phyloP scores from a whole-genome alignment of 306 rosid species.

The Mimosa bimucronata region DNA sequence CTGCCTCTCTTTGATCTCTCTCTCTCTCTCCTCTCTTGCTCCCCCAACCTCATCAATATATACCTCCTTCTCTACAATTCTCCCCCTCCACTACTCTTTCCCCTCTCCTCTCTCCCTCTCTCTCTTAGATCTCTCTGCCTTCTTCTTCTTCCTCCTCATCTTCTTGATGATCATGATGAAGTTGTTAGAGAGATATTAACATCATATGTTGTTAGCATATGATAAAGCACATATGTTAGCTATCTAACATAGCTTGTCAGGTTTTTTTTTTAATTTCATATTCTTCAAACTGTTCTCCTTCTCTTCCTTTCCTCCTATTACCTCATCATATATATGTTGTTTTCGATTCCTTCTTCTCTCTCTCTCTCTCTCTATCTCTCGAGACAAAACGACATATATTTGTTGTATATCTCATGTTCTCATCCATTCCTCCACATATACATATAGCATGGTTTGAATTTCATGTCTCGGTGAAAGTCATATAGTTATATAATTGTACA shows the following conservation, averaged over 20 bases:
- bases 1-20: not conserved
- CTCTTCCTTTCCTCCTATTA: not conserved
- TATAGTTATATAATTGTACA: not conserved
- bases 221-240: too few relatives aligned
- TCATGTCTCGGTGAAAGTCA: not conserved
- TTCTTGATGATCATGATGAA: not conserved
- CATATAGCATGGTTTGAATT: not conserved
- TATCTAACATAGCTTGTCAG: not conserved
- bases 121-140: not conserved
- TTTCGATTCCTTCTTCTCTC: not conserved
- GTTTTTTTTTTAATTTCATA: not conserved
- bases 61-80: conserved; percentile 19
- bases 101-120: too few relatives aligned
- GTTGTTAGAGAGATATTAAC: not conserved
- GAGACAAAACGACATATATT: not conserved
- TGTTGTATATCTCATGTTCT: too few relatives aligned
- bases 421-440: not conserved
- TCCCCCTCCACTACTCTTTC: conserved; percentile 15
- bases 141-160: not conserved
- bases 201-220: not conserved
- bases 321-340: not conserved
- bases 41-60: conserved; percentile 36
- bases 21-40: conserved; percentile 28
- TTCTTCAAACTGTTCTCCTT: not conserved
- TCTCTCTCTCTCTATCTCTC: too few relatives aligned